Conservation (phyloP, 805 yeast genomes). For the Myxozyma mucilagina region DNA sequence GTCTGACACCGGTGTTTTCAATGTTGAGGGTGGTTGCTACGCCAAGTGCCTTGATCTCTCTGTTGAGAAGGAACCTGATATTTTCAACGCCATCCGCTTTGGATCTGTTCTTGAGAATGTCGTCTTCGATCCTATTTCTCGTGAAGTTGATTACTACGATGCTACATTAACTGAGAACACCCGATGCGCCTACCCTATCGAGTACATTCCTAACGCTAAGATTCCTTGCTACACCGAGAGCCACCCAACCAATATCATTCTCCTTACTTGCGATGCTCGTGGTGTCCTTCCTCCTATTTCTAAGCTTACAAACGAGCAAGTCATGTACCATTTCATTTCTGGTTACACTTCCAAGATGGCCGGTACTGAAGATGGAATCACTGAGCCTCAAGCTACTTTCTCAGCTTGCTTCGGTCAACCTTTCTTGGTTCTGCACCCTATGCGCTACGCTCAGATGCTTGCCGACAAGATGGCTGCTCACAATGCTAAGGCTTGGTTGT, state of each 20-base stretch:
- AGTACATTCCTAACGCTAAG: conserved; percentile 92
- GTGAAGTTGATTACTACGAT: conserved; percentile 83
- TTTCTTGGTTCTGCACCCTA: conserved; percentile 95
- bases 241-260: conserved; percentile 89
- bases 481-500: conserved; percentile 91
- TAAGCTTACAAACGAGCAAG: conserved; percentile 89
- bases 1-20: conserved; percentile 97
- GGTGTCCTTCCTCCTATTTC: conserved; percentile 98
- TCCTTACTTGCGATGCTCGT: conserved; percentile 95
- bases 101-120: conserved; percentile 95
- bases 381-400: conserved; percentile 97
- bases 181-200: conserved; percentile 98
- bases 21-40: conserved; percentile 99
- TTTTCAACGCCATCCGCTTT: conserved; percentile 88
- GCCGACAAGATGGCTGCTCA: conserved; percentile 88
- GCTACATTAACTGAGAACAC: conserved; percentile 91
- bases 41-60: conserved; percentile 92
- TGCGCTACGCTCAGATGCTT: conserved; percentile 94
- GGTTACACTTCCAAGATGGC: conserved; percentile 99
- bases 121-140: conserved; percentile 73
- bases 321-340: conserved; percentile 97
- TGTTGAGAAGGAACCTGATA: conserved; percentile 95
- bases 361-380: conserved; percentile 97
- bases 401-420: conserved; percentile 99
- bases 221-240: conserved; percentile 87